Evolutionary conservation across 345 rosid genomes (phyloP).

Genomic region (Cardamine occulta): DNA sequence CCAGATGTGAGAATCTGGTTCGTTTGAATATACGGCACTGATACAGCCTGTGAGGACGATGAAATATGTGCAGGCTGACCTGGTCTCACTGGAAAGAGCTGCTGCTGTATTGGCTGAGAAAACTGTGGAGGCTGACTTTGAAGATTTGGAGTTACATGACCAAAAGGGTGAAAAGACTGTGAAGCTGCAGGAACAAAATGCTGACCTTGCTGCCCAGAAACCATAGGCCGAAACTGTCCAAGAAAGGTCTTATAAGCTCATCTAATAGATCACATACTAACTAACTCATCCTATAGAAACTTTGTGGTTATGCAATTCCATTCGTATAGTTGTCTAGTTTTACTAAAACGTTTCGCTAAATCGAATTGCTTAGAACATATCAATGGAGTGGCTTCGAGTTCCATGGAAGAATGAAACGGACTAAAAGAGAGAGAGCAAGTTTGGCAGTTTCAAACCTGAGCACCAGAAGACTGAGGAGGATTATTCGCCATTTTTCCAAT

Average conservation of each 20-base stretch:
- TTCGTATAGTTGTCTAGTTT: not conserved
- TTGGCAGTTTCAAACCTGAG: constrained; percentile 52
- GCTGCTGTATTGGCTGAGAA: constrained; percentile 71
- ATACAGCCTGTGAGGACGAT: constrained; percentile 63
- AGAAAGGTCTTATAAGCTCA: constrained; percentile 27
- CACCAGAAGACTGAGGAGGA: constrained; percentile 65
- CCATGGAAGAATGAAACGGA: constrained; percentile 10
- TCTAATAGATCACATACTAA: not conserved
- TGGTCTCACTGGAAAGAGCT: constrained; percentile 65
- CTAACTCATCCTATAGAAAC: not conserved
- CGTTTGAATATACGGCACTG: constrained; percentile 61
- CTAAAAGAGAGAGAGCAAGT: constrained; percentile 9
- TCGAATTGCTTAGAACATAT: not conserved
- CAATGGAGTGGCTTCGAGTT: constrained; percentile 18
- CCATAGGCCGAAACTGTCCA: constrained; percentile 72
- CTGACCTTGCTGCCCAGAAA: constrained; percentile 68
- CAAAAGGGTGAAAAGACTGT: constrained; percentile 77
- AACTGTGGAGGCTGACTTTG: constrained; percentile 66
- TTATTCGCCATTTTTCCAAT: constrained; percentile 61
- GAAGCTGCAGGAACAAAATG: constrained; percentile 60
- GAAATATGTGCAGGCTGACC: constrained; percentile 68
- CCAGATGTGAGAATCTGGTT: constrained; percentile 63
- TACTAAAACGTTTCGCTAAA: not conserved
- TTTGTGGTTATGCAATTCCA: not conserved
- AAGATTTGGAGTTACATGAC: constrained; percentile 64